Evolutionary conservation across 768 basidiomycete genomes (phyloP).

Genomic region (Xerocomellus chrysenteron): DNA sequence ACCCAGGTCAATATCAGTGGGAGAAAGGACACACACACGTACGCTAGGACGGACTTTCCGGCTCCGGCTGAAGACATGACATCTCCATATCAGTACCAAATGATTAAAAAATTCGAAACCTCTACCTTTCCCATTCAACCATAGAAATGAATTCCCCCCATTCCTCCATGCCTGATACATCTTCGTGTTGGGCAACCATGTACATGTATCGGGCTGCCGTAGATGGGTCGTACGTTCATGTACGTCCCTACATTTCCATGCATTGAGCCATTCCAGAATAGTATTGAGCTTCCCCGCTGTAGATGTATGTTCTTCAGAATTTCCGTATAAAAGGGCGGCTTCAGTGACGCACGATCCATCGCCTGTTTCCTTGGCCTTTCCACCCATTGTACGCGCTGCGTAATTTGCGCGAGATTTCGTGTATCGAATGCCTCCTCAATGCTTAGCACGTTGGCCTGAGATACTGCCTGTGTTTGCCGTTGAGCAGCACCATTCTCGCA

Average conservation of each 20-base stretch:
- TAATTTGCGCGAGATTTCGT: background rate
- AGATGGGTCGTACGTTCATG: background rate
- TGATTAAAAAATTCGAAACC: no score
- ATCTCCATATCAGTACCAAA: background rate
- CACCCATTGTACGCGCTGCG: background rate
- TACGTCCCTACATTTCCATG: background rate
- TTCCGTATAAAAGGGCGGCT: background rate
- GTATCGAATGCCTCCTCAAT: background rate
- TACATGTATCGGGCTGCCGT: conserved; percentile 3
- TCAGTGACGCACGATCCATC: background rate
- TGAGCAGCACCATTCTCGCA: background rate
- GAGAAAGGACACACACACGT: background rate
- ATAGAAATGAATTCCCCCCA: background rate
- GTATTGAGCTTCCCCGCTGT: background rate
- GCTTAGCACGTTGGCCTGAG: background rate
- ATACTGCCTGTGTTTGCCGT: background rate
- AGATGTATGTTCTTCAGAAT: background rate
- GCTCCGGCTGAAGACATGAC: background rate
- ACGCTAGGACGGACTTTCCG: conserved; percentile 10
- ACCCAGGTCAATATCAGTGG: background rate
- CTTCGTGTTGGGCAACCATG: background rate
- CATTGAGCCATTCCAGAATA: conserved; percentile 1
- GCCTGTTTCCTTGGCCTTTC: background rate
- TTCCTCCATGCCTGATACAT: conserved; percentile 1
- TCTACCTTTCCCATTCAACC: background rate